Evolutionary conservation across 352 stramenopile genomes (phyloP).

Genomic region (Phytophthora megakarya): DNA sequence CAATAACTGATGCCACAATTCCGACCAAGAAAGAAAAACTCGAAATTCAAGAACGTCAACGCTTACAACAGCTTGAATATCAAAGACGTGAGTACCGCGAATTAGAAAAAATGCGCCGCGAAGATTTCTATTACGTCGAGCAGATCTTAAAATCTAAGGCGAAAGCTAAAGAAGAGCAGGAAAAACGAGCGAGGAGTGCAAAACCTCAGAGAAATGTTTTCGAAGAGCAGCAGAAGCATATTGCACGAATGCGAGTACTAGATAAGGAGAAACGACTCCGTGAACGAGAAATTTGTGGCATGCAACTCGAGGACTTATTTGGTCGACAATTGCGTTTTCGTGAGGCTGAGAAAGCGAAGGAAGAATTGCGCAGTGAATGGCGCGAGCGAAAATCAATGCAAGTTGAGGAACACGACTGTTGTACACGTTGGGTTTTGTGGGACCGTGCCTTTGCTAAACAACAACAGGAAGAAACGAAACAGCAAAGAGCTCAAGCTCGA

Average conservation of each 20-base stretch:
- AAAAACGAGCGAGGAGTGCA: slow-evolving; percentile 19
- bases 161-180: slow-evolving; percentile 21
- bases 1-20: not conserved
- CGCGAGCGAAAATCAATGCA: slow-evolving; percentile 51
- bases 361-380: slow-evolving; percentile 43
- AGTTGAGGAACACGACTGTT: slow-evolving; percentile 45
- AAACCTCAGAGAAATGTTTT: slow-evolving; percentile 32
- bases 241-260: slow-evolving; percentile 47
- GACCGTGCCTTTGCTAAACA: slow-evolving; percentile 30
- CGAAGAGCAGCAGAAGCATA: slow-evolving; percentile 50
- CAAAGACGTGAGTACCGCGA: slow-evolving; percentile 41
- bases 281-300: slow-evolving; percentile 37
- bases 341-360: slow-evolving; percentile 37
- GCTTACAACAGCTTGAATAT: slow-evolving; percentile 34
- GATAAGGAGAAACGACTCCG: slow-evolving; percentile 45
- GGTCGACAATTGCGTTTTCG: slow-evolving; percentile 48
- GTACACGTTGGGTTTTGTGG: slow-evolving; percentile 39
- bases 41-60: slow-evolving; percentile 31
- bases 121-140: slow-evolving; percentile 64
- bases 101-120: slow-evolving; percentile 45
- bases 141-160: slow-evolving; percentile 49
- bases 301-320: slow-evolving; percentile 59
- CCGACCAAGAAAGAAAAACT: slow-evolving; percentile 29
- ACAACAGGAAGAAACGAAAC: slow-evolving; percentile 40
- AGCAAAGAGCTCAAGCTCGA: slow-evolving; percentile 38